Evolutionary conservation across 768 basidiomycete species (phyloP).

Genomic region (Tylopilus sp.): DNA sequence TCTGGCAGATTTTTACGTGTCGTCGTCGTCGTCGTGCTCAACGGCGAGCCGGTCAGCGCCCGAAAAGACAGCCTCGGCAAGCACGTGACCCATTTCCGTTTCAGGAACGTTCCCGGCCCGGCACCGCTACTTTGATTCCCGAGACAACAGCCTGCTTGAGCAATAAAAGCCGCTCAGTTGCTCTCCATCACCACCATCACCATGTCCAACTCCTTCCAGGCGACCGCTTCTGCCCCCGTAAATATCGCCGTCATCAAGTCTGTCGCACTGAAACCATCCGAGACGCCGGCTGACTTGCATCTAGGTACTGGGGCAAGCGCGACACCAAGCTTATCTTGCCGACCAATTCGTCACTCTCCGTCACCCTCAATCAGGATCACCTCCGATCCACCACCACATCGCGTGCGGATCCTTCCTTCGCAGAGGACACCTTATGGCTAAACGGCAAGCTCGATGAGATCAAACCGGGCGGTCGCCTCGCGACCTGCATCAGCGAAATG

Average conservation of each 20-base stretch:
- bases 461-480: constrained; percentile 71
- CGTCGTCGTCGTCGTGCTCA: constrained; percentile 16
- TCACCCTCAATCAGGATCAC: constrained; percentile 96
- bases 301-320: constrained; percentile 98
- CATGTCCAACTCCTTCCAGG: constrained; percentile 67
- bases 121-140: constrained; percentile 5
- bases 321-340: constrained; percentile 93
- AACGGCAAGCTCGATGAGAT: constrained; percentile 92
- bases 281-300: constrained; percentile 4
- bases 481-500: constrained; percentile 86
- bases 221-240: constrained; percentile 89
- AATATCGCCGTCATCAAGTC: constrained; percentile 99
- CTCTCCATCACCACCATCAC: constrained; percentile 15
- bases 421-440: constrained; percentile 84
- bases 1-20: constrained; percentile 15
- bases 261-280: constrained; percentile 15
- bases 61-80: constrained; percentile 19
- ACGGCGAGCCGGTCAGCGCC: constrained; percentile 23
- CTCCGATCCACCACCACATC: constrained; percentile 92
- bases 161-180: neutral
- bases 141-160: constrained; percentile 11
- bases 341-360: constrained; percentile 97
- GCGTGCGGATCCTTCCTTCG: constrained; percentile 72
- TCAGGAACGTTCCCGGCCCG: constrained; percentile 16
- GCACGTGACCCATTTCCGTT: constrained; percentile 15